Evolutionary conservation across 73 alveolate genomes (phyloP).

Genomic region (Paramecium caudatum): DNA sequence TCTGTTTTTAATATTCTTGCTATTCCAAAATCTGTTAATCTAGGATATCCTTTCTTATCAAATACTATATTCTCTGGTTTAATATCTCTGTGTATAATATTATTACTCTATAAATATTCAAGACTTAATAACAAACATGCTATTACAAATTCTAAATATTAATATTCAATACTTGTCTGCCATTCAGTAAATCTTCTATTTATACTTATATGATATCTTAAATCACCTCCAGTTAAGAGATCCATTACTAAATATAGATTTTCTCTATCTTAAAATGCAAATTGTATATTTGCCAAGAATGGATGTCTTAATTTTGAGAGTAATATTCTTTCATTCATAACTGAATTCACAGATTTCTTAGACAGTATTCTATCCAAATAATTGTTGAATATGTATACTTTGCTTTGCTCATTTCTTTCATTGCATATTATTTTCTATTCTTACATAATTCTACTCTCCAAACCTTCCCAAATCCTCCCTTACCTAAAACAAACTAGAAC

Average conservation of each 20-base stretch:
- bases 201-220: constrained; percentile 91
- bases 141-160: constrained; percentile 54
- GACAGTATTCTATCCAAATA: constrained; percentile 87
- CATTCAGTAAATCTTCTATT: constrained; percentile 91
- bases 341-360: constrained; percentile 87
- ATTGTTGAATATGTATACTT: constrained; percentile 74
- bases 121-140: constrained; percentile 62
- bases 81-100: constrained; percentile 70
- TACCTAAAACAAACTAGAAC: constrained; percentile 73
- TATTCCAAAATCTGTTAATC: constrained; percentile 82
- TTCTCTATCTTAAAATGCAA: constrained; percentile 92
- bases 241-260: constrained; percentile 90
- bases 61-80: constrained; percentile 68
- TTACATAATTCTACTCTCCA: constrained; percentile 87
- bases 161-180: constrained; percentile 80
- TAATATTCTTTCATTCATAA: constrained; percentile 86
- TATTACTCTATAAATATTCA: constrained; percentile 63
- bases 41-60: constrained; percentile 76
- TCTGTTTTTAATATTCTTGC: constrained; percentile 76
- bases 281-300: constrained; percentile 89
- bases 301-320: constrained; percentile 82
- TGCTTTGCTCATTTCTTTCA: constrained; percentile 85
- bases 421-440: constrained; percentile 82
- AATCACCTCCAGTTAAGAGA: constrained; percentile 95
- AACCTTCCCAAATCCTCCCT: constrained; percentile 78